phyloP scores from a whole-genome alignment of 1,284 basidiomycete genomes.

The Leccinum griseonigrum region DNA sequence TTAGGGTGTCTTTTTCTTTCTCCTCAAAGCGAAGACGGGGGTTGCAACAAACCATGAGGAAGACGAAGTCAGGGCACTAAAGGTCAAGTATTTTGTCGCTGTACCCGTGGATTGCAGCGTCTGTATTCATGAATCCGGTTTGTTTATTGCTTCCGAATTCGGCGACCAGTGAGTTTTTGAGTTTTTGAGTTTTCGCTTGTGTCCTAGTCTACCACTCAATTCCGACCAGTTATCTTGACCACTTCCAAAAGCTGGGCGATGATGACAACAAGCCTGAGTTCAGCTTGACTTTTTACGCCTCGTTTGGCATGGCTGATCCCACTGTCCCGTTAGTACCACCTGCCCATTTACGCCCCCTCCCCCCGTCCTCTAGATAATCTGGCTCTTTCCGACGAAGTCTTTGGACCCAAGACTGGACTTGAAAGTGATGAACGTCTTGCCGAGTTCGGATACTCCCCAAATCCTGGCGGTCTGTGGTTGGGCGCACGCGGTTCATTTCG shows the following conservation, averaged over 20 bases:
- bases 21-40: conserved; percentile 93
- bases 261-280: conserved; percentile 92
- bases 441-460: conserved; percentile 91
- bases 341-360: conserved; percentile 70
- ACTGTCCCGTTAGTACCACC: conserved; percentile 60
- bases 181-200: conserved; percentile 30
- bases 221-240: conserved; percentile 76
- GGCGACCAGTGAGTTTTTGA: conserved; percentile 85
- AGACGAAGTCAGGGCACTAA: conserved; percentile 84
- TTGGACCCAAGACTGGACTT: conserved; percentile 89
- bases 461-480: conserved; percentile 90
- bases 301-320: conserved; percentile 78
- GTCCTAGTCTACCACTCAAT: conserved; percentile 9
- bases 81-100: conserved; percentile 98
- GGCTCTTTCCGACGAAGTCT: conserved; percentile 86
- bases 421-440: conserved; percentile 87
- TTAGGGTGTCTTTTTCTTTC: conserved; percentile 96
- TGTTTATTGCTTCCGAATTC: conserved; percentile 94
- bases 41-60: conserved; percentile 96
- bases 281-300: conserved; percentile 80
- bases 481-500: conserved; percentile 84
- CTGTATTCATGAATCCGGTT: conserved; percentile 95
- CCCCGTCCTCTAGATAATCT: conserved; percentile 83
- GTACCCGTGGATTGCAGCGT: conserved; percentile 87
- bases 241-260: conserved; percentile 95